phyloP scores from a whole-genome alignment of 768 basidiomycete genomes.

The Suillus weaverae region DNA sequence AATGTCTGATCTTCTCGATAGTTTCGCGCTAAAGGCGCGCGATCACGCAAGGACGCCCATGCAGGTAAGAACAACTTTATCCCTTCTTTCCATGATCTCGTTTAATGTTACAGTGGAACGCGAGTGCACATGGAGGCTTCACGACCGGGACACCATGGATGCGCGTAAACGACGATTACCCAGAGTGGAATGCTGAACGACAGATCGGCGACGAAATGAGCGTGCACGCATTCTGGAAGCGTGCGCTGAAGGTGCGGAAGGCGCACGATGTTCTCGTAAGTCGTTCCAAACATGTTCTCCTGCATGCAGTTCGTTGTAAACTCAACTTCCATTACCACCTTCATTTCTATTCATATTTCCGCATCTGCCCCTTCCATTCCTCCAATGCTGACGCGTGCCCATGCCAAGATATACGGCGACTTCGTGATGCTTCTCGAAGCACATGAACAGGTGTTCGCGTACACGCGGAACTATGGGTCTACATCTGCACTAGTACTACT shows the following conservation, averaged over 20 bases:
- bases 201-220: constrained; percentile 51
- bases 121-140: constrained; percentile 58
- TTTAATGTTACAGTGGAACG: constrained; percentile 53
- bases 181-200: constrained; percentile 53
- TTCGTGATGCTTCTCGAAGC: constrained; percentile 49
- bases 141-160: constrained; percentile 70
- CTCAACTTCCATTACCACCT: no score
- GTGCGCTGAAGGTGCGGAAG: constrained; percentile 53
- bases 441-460: constrained; percentile 57
- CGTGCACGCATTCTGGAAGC: constrained; percentile 62
- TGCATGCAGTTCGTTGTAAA: background rate
- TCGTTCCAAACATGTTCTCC: background rate
- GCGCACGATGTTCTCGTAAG: constrained; percentile 12
- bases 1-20: constrained; percentile 60
- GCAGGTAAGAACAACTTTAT: constrained; percentile 43
- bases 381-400: background rate
- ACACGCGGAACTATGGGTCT: constrained; percentile 41
- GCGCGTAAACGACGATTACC: constrained; percentile 69
- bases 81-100: background rate
- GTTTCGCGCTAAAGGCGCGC: constrained; percentile 60
- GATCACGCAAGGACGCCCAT: constrained; percentile 73
- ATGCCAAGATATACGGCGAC: constrained; percentile 55
- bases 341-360: background rate
- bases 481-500: constrained; percentile 42
- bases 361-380: background rate